These are phyloP conservation scores for Massarina eburnea DNA, from an alignment of 2,329 filamentous ascomycete genomes.

Conservation along the genomic window DNA sequence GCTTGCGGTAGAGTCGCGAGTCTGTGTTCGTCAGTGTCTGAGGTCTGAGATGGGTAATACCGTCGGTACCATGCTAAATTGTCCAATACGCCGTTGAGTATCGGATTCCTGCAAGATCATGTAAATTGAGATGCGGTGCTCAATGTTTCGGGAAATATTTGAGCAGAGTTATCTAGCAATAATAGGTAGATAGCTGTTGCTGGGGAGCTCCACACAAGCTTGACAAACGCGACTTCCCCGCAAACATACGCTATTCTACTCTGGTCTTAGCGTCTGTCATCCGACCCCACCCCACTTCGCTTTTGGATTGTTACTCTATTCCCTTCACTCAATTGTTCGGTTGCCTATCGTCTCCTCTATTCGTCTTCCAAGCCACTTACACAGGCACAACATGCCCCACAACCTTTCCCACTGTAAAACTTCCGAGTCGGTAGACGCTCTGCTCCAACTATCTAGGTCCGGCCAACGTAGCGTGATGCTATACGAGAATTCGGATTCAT, in stretches of 20 bases:
- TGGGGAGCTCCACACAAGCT: background rate
- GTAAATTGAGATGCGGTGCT: background rate
- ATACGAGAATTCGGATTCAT: too few species aligned
- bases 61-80: background rate
- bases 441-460: too few species aligned
- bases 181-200: too few species aligned
- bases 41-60: background rate
- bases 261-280: background rate
- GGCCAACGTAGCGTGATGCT: too few species aligned
- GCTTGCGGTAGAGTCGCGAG: slow-evolving; percentile 74
- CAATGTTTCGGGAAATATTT: background rate
- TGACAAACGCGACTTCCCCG: background rate
- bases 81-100: background rate
- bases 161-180: background rate
- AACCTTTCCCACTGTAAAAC: too few species aligned
- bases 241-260: background rate
- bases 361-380: too few species aligned
- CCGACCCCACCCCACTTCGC: too few species aligned
- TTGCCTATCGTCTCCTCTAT: too few species aligned
- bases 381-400: too few species aligned
- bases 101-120: background rate
- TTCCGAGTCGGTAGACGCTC: too few species aligned
- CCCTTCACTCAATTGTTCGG: background rate
- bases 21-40: slow-evolving; percentile 34
- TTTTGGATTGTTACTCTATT: too few species aligned